phyloP scores from a whole-genome alignment of 805 yeast genomes.

The Lipomyces yamadae region DNA sequence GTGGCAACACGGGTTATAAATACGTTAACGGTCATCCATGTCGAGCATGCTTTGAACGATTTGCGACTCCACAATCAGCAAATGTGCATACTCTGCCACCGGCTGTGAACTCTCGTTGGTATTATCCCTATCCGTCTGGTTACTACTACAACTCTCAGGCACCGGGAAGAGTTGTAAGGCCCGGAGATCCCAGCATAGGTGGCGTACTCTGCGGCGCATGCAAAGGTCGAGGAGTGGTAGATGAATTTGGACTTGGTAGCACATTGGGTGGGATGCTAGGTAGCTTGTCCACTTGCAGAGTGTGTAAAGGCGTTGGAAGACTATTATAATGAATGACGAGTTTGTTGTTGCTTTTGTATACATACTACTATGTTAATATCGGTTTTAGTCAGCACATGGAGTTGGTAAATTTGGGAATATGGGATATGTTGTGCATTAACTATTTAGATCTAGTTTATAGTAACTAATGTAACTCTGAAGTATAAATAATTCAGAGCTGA shows the following conservation, averaged over 20 bases:
- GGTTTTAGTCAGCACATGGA: background rate
- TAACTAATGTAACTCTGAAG: background rate
- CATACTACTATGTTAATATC: background rate
- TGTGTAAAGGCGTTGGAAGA: slow-evolving; percentile 33
- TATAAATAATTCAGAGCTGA: too few relatives aligned
- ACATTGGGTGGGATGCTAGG: slow-evolving; percentile 16
- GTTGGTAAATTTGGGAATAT: background rate
- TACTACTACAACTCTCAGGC: slow-evolving; percentile 10
- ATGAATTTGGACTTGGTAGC: slow-evolving; percentile 49
- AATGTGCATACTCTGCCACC: slow-evolving; percentile 38
- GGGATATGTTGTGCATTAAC: background rate
- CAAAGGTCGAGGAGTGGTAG: slow-evolving; percentile 63
- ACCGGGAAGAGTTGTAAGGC: slow-evolving; percentile 54
- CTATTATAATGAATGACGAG: slow-evolving; percentile 11
- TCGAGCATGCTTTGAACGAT: slow-evolving; percentile 69
- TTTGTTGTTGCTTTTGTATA: background rate
- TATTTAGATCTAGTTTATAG: background rate
- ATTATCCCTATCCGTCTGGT: slow-evolving; percentile 36
- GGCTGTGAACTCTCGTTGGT: slow-evolving; percentile 37
- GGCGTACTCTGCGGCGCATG: slow-evolving; percentile 77
- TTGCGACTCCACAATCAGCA: slow-evolving; percentile 52
- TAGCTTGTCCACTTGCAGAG: slow-evolving; percentile 22
- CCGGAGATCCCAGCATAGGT: slow-evolving; percentile 81
- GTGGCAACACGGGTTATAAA: slow-evolving; percentile 74
- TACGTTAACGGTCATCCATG: slow-evolving; percentile 67